Percentiles rank a stretch among this genome's conserved stretches.
These are phyloP conservation scores for Kodamaea ohmeri DNA, from an alignment of 1,139 yeast species.

Conservation along the genomic window DNA sequence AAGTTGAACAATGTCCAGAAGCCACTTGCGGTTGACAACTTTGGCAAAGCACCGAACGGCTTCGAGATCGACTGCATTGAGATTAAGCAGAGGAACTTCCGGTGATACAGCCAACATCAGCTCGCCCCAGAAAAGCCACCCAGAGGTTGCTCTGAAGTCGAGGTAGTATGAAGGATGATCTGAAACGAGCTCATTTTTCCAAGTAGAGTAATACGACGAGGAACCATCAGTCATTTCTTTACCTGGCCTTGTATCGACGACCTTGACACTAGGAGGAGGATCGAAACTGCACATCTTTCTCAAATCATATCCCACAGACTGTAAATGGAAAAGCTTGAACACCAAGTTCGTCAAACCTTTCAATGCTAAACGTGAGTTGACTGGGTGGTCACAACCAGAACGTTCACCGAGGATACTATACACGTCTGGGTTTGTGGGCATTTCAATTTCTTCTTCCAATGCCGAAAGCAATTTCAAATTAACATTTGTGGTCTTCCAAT, in stretches of 20 bases:
- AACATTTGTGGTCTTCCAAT: slow-evolving; percentile 69
- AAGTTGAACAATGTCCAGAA: slow-evolving; percentile 48
- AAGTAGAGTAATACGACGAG: slow-evolving; percentile 38
- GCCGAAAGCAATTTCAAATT: slow-evolving; percentile 54
- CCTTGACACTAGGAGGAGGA: slow-evolving; percentile 37
- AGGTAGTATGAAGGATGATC: slow-evolving; percentile 51
- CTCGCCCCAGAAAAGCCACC: slow-evolving; percentile 82
- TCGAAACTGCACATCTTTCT: slow-evolving; percentile 43
- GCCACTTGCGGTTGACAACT: slow-evolving; percentile 56
- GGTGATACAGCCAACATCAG: slow-evolving; percentile 47
- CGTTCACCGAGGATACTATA: slow-evolving; percentile 50
- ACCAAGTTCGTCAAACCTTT: slow-evolving; percentile 60
- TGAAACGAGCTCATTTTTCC: slow-evolving; percentile 55
- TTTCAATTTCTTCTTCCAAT: slow-evolving; percentile 56
- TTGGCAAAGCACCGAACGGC: slow-evolving; percentile 47
- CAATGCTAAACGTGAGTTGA: slow-evolving; percentile 60
- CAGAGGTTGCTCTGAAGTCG: slow-evolving; percentile 56
- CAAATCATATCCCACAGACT: slow-evolving; percentile 53
- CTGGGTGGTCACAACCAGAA: slow-evolving; percentile 71
- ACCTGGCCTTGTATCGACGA: slow-evolving; percentile 36
- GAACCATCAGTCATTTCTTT: slow-evolving; percentile 17
- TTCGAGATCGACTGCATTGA: slow-evolving; percentile 36
- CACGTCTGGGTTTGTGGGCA: slow-evolving; percentile 42
- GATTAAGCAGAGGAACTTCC: slow-evolving; percentile 25
- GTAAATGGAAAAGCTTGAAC: slow-evolving; percentile 50